phyloP scores from a whole-genome alignment of 2,329 filamentous ascomycete species.

The Nemania sp. region DNA sequence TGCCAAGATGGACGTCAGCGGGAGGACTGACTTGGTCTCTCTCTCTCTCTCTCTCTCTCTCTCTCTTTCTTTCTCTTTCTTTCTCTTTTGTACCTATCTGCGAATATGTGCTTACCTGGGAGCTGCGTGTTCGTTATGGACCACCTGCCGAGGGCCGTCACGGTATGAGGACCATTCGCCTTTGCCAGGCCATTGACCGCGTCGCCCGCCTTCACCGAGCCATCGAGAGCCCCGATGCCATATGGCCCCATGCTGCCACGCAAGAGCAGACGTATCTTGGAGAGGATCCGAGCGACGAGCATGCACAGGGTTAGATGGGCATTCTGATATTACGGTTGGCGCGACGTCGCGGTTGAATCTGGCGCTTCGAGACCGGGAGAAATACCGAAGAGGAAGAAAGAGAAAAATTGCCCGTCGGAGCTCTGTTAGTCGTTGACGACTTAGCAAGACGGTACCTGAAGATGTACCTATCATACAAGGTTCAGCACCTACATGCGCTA shows the following conservation, averaged over 20 bases:
- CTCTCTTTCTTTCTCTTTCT: too few relatives aligned
- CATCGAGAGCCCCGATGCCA: too few relatives aligned
- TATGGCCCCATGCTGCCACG: constrained; percentile 33
- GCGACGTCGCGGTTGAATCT: not conserved
- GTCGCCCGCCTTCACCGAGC: constrained; percentile 15
- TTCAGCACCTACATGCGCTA: too few relatives aligned
- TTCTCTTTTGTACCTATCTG: not conserved
- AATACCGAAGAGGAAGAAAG: too few relatives aligned
- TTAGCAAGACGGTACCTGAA: too few relatives aligned
- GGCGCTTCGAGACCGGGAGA: too few relatives aligned
- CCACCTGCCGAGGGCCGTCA: constrained; percentile 82
- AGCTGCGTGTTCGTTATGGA: constrained; percentile 75
- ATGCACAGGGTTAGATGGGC: constrained; percentile 16
- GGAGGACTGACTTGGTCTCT: too few relatives aligned
- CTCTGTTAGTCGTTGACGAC: too few relatives aligned
- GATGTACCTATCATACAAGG: too few relatives aligned
- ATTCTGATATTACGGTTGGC: constrained; percentile 2
- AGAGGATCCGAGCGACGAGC: constrained; percentile 20
- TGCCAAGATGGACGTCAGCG: constrained; percentile 32
- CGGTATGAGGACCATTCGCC: constrained; percentile 53
- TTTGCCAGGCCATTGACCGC: constrained; percentile 28
- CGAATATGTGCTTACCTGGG: constrained; percentile 55
- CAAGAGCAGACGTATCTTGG: constrained; percentile 18
- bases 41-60: too few relatives aligned
- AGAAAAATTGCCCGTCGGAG: too few relatives aligned